A percentile compares a stretch with the other conserved stretches of the same genome.
Conservation (phyloP, 2,329 filamentous ascomycete genomes). For the Fusarium sp. region DNA sequence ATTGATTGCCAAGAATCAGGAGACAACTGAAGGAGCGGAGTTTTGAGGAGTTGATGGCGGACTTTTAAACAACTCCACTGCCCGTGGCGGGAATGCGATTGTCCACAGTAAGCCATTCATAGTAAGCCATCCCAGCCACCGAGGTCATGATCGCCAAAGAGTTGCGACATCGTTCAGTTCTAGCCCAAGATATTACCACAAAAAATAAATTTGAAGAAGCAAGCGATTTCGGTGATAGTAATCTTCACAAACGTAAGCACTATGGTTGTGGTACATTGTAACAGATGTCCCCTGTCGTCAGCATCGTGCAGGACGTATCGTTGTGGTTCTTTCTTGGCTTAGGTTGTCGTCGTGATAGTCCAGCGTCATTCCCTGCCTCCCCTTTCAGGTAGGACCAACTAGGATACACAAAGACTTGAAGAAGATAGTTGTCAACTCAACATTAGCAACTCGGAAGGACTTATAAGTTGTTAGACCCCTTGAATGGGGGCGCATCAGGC, state of each 20-base stretch:
- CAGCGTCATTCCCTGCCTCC: too few species aligned
- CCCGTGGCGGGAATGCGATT: not conserved
- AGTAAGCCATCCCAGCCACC: not conserved
- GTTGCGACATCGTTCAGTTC: not conserved
- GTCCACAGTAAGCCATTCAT: not conserved
- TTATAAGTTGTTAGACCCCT: not conserved
- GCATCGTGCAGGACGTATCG: not conserved
- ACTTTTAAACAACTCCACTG: not conserved
- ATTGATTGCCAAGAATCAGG: not conserved
- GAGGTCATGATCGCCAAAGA: not conserved
- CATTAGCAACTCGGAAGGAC: not conserved
- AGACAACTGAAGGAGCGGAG: not conserved
- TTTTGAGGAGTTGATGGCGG: not conserved
- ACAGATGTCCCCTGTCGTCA: not conserved
- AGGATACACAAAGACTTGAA: not conserved
- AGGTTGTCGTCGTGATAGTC: too few species aligned
- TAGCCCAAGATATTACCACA: not conserved
- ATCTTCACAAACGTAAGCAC: not conserved
- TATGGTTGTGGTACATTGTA: not conserved
- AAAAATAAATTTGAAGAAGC: not conserved
- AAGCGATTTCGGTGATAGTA: not conserved
- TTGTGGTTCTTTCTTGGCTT: too few species aligned
- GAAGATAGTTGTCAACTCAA: not conserved
- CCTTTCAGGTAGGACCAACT: too few species aligned
- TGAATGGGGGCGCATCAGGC: not conserved